phyloP scores from a whole-genome alignment of 768 basidiomycete species.

The Tubosaeta sp. region DNA sequence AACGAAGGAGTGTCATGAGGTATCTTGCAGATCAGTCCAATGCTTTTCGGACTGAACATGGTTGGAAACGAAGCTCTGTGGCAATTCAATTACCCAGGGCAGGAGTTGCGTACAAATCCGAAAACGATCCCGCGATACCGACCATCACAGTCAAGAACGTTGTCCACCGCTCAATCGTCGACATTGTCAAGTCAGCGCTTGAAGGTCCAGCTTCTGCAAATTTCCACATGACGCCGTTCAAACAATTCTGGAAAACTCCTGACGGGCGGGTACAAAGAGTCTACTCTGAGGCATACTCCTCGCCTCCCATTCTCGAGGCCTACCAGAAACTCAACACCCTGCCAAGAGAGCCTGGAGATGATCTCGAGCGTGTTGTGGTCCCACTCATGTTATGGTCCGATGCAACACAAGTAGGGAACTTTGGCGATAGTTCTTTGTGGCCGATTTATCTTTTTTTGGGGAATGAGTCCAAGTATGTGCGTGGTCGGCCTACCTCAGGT shows the following conservation, averaged over 20 bases:
- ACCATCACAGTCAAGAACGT: neutral
- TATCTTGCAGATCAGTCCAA: neutral
- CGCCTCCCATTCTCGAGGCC: neutral
- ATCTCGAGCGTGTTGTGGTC: constrained; percentile 12
- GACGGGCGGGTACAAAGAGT: neutral
- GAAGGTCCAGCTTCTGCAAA: neutral
- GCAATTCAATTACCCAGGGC: neutral
- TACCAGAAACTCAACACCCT: constrained; percentile 5
- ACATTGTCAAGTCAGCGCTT: neutral
- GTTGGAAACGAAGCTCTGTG: neutral
- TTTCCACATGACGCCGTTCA: constrained; percentile 25
- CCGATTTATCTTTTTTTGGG: constrained; percentile 14
- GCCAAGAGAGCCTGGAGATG: constrained; percentile 6
- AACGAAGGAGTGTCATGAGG: neutral
- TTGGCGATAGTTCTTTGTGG: constrained; percentile 10
- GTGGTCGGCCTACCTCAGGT: neutral
- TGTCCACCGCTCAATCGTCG: neutral
- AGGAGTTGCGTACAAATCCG: neutral
- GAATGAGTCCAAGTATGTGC: constrained; percentile 7
- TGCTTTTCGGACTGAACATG: neutral
- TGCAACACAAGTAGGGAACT: neutral
- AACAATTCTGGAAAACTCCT: constrained; percentile 16
- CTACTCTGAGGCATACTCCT: constrained; percentile 1
- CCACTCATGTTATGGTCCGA: neutral
- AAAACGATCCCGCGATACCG: neutral